A percentile compares a stretch with the other conserved stretches of the same genome.
phyloP scores from a whole-genome alignment of 441 rosid species.

The Geranium incanum region DNA sequence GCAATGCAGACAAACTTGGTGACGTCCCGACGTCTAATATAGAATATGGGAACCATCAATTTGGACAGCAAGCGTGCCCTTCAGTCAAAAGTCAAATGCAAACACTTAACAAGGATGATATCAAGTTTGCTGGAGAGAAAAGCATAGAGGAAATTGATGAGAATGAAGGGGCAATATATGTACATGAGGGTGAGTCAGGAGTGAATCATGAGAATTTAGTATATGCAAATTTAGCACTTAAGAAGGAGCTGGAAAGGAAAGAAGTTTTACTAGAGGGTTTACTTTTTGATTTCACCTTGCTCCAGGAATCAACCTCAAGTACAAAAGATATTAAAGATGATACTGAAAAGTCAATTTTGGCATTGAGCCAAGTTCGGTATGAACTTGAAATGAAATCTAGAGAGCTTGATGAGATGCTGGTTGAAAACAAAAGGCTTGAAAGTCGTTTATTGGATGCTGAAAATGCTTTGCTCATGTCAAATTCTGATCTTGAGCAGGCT shows the following conservation, averaged over 20 bases:
- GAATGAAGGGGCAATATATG: constrained; percentile 23
- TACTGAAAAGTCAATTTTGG: constrained; percentile 47
- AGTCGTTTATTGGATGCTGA: constrained; percentile 40
- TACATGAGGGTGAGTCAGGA: constrained; percentile 29
- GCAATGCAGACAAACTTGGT: constrained; percentile 38
- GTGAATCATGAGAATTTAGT: constrained; percentile 27
- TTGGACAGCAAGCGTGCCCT: constrained; percentile 25
- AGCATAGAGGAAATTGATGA: constrained; percentile 24
- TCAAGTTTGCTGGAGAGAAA: constrained; percentile 20
- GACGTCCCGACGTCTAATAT: constrained; percentile 30
- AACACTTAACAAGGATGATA: constrained; percentile 20
- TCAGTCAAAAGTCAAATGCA: constrained; percentile 17
- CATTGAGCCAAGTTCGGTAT: constrained; percentile 43
- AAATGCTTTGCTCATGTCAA: constrained; percentile 41
- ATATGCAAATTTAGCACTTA: constrained; percentile 51
- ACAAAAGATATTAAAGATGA: constrained; percentile 64
- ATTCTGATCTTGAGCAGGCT: constrained; percentile 51
- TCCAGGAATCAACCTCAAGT: constrained; percentile 78
- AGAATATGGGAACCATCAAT: constrained; percentile 20
- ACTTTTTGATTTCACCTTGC: constrained; percentile 82
- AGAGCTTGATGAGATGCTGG: constrained; percentile 50
- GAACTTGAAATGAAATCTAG: constrained; percentile 60
- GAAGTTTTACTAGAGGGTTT: constrained; percentile 70
- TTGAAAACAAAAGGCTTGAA: constrained; percentile 50
- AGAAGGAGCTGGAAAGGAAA: constrained; percentile 72